phyloP scores from a whole-genome alignment of 2,329 filamentous ascomycete genomes.

The Orbilia brochopaga region DNA sequence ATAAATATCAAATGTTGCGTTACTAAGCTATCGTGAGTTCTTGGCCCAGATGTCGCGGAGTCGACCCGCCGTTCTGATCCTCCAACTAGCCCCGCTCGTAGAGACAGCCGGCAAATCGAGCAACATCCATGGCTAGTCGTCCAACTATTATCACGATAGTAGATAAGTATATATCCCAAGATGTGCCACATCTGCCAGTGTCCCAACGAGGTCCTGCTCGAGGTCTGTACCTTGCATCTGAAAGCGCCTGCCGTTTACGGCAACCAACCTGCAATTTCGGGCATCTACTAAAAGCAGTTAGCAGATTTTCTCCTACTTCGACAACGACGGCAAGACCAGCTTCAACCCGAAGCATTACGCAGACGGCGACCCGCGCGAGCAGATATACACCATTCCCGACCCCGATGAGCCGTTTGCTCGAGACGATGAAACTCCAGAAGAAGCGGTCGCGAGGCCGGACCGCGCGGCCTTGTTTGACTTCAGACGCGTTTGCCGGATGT shows the following conservation, averaged over 20 bases:
- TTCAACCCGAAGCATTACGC: not conserved
- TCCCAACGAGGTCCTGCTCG: conserved; percentile 6
- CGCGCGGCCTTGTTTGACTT: conserved; percentile 9
- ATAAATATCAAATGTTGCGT: too few species aligned
- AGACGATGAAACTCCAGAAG: too few species aligned
- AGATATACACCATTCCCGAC: not conserved
- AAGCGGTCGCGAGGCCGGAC: not conserved
- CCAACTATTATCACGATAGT: too few species aligned
- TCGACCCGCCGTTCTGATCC: too few species aligned
- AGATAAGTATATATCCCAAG: not conserved
- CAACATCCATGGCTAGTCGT: too few species aligned
- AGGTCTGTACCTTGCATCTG: not conserved
- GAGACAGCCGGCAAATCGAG: too few species aligned
- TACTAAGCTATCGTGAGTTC: too few species aligned
- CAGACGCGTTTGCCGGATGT: conserved; percentile 7
- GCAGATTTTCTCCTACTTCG: conserved; percentile 5
- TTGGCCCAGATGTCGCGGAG: too few species aligned
- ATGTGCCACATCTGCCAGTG: not conserved
- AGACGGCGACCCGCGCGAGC: not conserved
- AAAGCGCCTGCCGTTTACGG: not conserved
- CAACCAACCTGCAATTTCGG: not conserved
- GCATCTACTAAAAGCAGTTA: not conserved
- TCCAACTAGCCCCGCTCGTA: too few species aligned
- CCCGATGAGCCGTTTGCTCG: not conserved
- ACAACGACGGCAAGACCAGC: conserved; percentile 5